These are phyloP conservation scores for Austroboletus novae-zelandiae DNA, from an alignment of 1,284 basidiomycete species.

Conservation along the genomic window DNA sequence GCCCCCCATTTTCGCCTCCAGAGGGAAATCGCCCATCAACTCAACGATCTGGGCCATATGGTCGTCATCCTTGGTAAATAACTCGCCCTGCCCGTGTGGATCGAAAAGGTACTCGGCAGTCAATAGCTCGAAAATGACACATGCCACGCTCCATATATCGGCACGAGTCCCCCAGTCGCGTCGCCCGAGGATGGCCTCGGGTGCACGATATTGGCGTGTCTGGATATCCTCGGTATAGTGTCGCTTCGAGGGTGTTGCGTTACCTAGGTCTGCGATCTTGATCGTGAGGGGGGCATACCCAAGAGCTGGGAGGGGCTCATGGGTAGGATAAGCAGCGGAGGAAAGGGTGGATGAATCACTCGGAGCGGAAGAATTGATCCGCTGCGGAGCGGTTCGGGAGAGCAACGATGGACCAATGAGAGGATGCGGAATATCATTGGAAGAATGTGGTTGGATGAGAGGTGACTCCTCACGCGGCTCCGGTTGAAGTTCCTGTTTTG, in stretches of 20 bases:
- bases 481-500: slow-evolving; percentile 3
- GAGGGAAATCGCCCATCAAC: slow-evolving; percentile 71
- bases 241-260: slow-evolving; percentile 78
- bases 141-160: slow-evolving; percentile 89
- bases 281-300: slow-evolving; percentile 61
- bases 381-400: slow-evolving; percentile 60
- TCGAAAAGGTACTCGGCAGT: slow-evolving; percentile 89
- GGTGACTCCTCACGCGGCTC: slow-evolving; percentile 16
- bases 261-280: slow-evolving; percentile 91
- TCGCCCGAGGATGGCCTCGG: slow-evolving; percentile 86
- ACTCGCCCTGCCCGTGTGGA: slow-evolving; percentile 77
- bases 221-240: slow-evolving; percentile 95
- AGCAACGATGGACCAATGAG: slow-evolving; percentile 55
- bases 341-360: slow-evolving; percentile 23
- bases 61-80: slow-evolving; percentile 92
- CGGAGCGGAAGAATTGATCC: slow-evolving; percentile 30
- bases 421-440: slow-evolving; percentile 20
- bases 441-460: slow-evolving; percentile 26
- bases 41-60: slow-evolving; percentile 94
- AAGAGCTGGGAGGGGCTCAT: slow-evolving; percentile 23
- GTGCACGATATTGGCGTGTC: slow-evolving; percentile 89
- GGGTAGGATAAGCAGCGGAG: slow-evolving; percentile 23
- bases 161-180: slow-evolving; percentile 84
- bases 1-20: slow-evolving; percentile 77
- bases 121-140: slow-evolving; percentile 83